These are phyloP conservation scores for Hypericum androsaemum DNA, from an alignment of 345 rosid species.

Conservation along the genomic window DNA sequence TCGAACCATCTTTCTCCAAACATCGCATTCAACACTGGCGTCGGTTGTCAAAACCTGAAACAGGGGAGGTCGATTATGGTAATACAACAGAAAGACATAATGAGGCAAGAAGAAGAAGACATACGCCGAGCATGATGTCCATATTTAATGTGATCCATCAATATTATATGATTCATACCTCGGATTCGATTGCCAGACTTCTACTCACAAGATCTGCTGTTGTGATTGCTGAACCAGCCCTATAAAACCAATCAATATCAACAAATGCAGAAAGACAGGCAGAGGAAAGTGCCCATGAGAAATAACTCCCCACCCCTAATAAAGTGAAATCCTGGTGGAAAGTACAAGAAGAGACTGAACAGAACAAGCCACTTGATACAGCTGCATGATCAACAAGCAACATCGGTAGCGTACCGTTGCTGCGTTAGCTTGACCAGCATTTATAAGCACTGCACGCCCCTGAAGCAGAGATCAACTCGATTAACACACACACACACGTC, in stretches of 20 bases:
- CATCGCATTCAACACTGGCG: constrained; percentile 65
- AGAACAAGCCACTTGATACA: neutral
- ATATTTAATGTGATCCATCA: constrained; percentile 26
- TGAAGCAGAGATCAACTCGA: constrained; percentile 22
- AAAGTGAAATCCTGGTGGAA: neutral
- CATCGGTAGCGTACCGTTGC: constrained; percentile 58
- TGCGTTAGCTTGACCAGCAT: constrained; percentile 99
- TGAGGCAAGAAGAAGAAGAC: constrained; percentile 20
- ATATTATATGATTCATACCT: constrained; percentile 27
- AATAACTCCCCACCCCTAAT: constrained; percentile 8
- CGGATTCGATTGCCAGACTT: constrained; percentile 81
- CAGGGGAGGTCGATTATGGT: constrained; percentile 7
- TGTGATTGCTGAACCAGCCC: constrained; percentile 91
- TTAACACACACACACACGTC: no score
- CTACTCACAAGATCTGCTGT: constrained; percentile 95
- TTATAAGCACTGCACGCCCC: constrained; percentile 91
- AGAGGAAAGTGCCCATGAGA: constrained; percentile 4
- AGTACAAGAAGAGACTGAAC: neutral
- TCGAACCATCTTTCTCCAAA: constrained; percentile 89
- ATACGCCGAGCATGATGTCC: constrained; percentile 95
- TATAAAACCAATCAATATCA: constrained; percentile 27
- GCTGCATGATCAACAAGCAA: neutral
- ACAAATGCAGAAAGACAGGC: constrained; percentile 12
- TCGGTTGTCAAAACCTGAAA: constrained; percentile 91
- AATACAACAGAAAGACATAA: constrained; percentile 1